Conservation (phyloP, 495 filamentous ascomycete species). For the Cryomyces minteri region DNA sequence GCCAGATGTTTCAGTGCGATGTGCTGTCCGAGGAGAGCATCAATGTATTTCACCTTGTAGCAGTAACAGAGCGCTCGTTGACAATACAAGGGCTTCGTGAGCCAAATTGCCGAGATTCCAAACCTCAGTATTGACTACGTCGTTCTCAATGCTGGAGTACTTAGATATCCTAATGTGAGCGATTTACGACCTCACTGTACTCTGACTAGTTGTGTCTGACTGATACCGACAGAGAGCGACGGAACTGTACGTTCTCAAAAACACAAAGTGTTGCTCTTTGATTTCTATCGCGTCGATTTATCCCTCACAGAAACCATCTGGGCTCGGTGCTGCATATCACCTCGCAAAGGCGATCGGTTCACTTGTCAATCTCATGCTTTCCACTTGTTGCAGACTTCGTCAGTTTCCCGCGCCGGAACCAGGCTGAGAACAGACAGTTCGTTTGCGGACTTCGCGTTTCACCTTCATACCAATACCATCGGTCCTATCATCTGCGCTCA, state of each 20-base stretch:
- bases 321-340: not conserved
- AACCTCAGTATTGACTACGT: slow-evolving; percentile 28
- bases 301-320: too few species aligned
- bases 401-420: too few species aligned
- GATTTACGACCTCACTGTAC: not conserved
- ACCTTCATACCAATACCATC: slow-evolving; percentile 37
- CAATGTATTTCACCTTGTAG: slow-evolving; percentile 17
- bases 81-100: slow-evolving; percentile 15
- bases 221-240: slow-evolving; percentile 26
- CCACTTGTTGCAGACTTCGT: too few species aligned
- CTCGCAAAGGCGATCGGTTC: too few species aligned
- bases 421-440: slow-evolving; percentile 15
- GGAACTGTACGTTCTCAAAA: slow-evolving; percentile 25
- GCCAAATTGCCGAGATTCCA: slow-evolving; percentile 13
- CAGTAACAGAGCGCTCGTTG: slow-evolving; percentile 6
- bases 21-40: slow-evolving; percentile 32
- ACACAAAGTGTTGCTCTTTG: not conserved
- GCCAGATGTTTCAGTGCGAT: slow-evolving; percentile 31
- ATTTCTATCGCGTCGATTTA: not conserved
- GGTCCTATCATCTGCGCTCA: slow-evolving; percentile 37
- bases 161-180: slow-evolving; percentile 35
- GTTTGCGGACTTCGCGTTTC: slow-evolving; percentile 31
- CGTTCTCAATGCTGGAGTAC: slow-evolving; percentile 37
- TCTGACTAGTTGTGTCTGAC: not conserved
- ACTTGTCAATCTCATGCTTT: too few species aligned